Evolutionary conservation across 257 asterid species (phyloP), one percentile per base, ranked within the genome.

Genomic region (Nicotiana benthamiana): DNA sequence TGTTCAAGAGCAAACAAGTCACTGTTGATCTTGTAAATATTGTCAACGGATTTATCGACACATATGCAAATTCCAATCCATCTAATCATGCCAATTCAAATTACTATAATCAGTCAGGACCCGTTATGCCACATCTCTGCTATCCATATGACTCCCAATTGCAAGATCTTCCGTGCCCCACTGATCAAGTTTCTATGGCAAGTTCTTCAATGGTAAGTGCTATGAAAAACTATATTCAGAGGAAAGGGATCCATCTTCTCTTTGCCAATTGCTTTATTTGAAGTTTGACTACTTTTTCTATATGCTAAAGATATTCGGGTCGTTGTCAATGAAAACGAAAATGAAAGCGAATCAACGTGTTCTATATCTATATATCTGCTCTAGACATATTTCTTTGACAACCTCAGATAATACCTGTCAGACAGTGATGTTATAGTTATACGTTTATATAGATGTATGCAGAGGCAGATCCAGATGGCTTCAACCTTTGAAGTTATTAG

Each of bases 21-120:
- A 90, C 90, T 66, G 87, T 88, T 61, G 97, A 91, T 78, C 90
- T 96, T 32, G 91, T 85, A 46, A 89, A 90, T 80, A 86, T 96
- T 30, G 92, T 90, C 81, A 94, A 96, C 3, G 90, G 87, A 56
- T 96, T 87, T 34, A 78, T 91, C 34, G 91, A 92, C 87, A 85
- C 97, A 8, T 87, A 87, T 56, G 97, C 99, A 82, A 94, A 96
- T 86, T 83, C 89, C 8, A 90, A 92, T 84, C 98, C 92, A 1
- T 85, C 88, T 81, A 90, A 89, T 22, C 89, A 77, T 78, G 43
- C 81, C 72, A 61, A 34, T 34, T 61, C 92, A 11, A 81, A 61
- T 76, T 93, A 88, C 75, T 96, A 84, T 86, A 96, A 96, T 53
- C 99, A 96, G 80, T 92, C 99, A 0, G 99, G 98, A 18, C 95